Conservation (phyloP, 2,329 filamentous ascomycete genomes). For the Neofusicoccum cordaticola region DNA sequence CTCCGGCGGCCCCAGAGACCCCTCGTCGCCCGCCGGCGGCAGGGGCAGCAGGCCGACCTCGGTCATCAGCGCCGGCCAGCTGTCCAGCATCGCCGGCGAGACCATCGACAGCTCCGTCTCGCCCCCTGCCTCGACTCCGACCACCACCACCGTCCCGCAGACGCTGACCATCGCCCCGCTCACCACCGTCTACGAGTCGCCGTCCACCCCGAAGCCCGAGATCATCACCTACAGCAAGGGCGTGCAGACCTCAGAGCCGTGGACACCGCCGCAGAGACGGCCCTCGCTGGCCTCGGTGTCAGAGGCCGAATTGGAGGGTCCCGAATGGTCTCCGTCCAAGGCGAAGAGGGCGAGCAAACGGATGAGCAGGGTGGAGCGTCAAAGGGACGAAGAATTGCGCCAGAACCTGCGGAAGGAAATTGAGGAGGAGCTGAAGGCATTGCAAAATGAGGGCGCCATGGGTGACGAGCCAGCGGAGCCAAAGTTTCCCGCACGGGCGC, state of each 20-base stretch:
- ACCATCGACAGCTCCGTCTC: slow-evolving; percentile 40
- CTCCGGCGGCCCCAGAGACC: slow-evolving; percentile 59
- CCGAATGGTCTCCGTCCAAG: slow-evolving; percentile 52
- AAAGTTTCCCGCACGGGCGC: slow-evolving; percentile 70
- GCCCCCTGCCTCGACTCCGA: slow-evolving; percentile 38
- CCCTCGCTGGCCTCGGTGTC: slow-evolving; percentile 34
- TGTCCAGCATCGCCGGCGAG: slow-evolving; percentile 61
- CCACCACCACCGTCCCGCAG: slow-evolving; percentile 57
- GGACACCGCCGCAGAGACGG: slow-evolving; percentile 55
- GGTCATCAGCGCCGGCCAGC: slow-evolving; percentile 75
- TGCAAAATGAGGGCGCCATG: slow-evolving; percentile 48
- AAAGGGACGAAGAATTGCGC: slow-evolving; percentile 84
- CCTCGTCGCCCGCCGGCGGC: slow-evolving; percentile 41
- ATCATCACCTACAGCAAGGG: slow-evolving; percentile 96
- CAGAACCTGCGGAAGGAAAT: slow-evolving; percentile 83
- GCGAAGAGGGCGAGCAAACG: slow-evolving; percentile 63
- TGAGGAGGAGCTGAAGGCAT: slow-evolving; percentile 78
- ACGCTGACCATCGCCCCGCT: slow-evolving; percentile 71
- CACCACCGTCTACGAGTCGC: slow-evolving; percentile 76
- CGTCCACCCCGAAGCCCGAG: slow-evolving; percentile 69
- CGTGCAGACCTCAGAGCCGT: slow-evolving; percentile 83
- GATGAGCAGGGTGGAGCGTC: slow-evolving; percentile 72
- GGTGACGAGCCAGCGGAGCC: slow-evolving; percentile 40
- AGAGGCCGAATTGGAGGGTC: slow-evolving; percentile 61
- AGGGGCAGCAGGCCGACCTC: slow-evolving; percentile 77